These are phyloP conservation scores for Grigorovia yakushimaensis DNA, from an alignment of 805 yeast species.

Conservation along the genomic window DNA sequence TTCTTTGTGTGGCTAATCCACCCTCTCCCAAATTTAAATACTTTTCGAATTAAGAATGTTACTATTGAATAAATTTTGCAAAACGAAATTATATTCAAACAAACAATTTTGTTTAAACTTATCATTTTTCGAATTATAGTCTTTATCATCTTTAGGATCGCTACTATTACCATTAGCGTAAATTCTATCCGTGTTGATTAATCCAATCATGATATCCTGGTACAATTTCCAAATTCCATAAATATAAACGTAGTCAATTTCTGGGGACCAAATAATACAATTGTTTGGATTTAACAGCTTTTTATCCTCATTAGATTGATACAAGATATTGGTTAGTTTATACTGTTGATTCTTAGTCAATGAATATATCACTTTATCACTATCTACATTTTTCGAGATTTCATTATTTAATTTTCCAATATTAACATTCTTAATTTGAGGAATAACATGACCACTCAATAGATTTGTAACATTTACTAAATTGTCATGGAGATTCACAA, in stretches of 20 bases:
- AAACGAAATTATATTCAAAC: conserved; percentile 1
- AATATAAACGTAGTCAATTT: conserved; percentile 73
- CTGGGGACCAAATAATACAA: conserved; percentile 79
- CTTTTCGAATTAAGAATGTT: background rate
- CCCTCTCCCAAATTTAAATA: background rate
- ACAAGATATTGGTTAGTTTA: conserved; percentile 9
- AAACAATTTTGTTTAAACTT: background rate
- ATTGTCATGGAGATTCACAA: background rate
- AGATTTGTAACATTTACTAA: background rate
- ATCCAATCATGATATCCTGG: conserved; percentile 26
- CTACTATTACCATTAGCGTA: background rate
- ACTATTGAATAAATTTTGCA: background rate
- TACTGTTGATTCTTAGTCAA: conserved; percentile 23
- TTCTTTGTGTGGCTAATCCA: background rate
- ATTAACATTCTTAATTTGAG: background rate
- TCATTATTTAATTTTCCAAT: background rate
- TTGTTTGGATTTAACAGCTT: conserved; percentile 34
- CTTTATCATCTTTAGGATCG: background rate
- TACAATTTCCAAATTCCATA: conserved; percentile 73
- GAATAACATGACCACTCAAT: background rate
- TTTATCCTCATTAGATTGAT: background rate
- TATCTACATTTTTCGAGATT: background rate
- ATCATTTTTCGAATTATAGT: background rate
- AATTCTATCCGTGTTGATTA: conserved; percentile 6
- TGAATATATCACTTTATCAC: conserved; percentile 2